Conservation (phyloP, 345 rosid species). For the Eucalyptus curtisii region DNA sequence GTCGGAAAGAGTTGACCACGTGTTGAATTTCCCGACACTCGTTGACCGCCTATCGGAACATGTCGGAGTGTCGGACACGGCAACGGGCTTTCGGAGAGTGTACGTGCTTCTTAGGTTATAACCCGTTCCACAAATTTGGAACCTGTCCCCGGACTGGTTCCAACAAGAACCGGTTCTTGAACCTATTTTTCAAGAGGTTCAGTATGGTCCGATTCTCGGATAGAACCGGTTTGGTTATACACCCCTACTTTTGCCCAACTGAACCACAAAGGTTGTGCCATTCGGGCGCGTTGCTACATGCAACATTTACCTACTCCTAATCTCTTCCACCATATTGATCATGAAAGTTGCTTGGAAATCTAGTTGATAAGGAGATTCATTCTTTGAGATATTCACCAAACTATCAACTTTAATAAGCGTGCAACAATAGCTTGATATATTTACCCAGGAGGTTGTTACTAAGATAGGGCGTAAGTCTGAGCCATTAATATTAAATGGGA, state of each 20-base stretch:
- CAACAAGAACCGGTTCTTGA: fast-evolving
- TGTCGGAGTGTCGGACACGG: no score
- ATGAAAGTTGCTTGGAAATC: not conserved
- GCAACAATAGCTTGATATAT: not conserved
- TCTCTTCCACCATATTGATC: not conserved
- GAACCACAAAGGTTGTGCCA: no score
- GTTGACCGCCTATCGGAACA: no score
- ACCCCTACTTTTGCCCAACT: no score
- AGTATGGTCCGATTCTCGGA: fast-evolving
- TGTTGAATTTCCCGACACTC: no score
- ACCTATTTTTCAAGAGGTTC: no score
- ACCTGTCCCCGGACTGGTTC: fast-evolving
- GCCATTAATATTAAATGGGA: not conserved
- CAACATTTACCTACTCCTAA: not conserved
- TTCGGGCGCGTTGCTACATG: not conserved
- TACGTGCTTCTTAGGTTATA: no score
- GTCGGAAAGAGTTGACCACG: no score
- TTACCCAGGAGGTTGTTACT: not conserved
- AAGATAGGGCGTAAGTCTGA: fast-evolving
- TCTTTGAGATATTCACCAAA: not conserved
- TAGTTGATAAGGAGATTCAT: fast-evolving
- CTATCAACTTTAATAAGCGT: not conserved
- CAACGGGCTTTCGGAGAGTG: no score
- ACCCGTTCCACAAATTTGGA: fast-evolving
- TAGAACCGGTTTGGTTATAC: fast-evolving